Base-by-base conservation (phyloP, 306 rosid species). In the Vigna hirtella region DNA sequence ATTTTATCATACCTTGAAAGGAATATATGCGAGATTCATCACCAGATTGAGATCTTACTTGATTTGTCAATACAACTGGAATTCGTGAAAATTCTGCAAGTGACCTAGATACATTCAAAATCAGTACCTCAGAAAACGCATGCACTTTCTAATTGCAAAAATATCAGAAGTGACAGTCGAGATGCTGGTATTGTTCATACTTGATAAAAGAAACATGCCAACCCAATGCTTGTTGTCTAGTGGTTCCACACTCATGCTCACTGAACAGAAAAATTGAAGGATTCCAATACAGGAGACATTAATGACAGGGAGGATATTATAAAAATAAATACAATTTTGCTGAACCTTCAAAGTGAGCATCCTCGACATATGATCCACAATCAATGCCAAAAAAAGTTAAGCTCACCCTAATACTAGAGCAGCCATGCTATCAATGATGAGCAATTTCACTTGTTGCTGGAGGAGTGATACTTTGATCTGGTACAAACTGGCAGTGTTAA, bases 41-140 rank as follows among this genome's bases (percentile, higher is more conserved):
- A 74, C 79, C 86, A 61, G 53, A 82, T 72, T 89, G 96, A 80
- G 97, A 89, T 73, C 97, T 87, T 70, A 94, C 98, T 92, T 94
- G 98, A 81, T 94, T 94, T 73, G 98, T 94, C 79, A 94, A 91
- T 61, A 94, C 91, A 73, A 90, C 57, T 58, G 97, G 98, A 83
- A 94, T 90, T 83, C 94, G 89, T 61, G 98, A 91, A 87, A 89
- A 84, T 86, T 94, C 96, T 62, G 98, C 98, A 68, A 92, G 96
- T 69, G 97, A 90, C 87, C 98, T 94, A 64, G 74, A 72, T 36
- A 68, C 9, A 57, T 52, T 70, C 63, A 73, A 78, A 81, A 75
- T 81, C 74, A 79, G 32, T 45, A 65, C 62, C 62, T 71, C 38
- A n/a, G 66, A 81, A 72, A 66, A 79, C 73, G 47, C 28, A 38